Conservation (phyloP, 306 rosid genomes). For the Vachellia collinsii region DNA sequence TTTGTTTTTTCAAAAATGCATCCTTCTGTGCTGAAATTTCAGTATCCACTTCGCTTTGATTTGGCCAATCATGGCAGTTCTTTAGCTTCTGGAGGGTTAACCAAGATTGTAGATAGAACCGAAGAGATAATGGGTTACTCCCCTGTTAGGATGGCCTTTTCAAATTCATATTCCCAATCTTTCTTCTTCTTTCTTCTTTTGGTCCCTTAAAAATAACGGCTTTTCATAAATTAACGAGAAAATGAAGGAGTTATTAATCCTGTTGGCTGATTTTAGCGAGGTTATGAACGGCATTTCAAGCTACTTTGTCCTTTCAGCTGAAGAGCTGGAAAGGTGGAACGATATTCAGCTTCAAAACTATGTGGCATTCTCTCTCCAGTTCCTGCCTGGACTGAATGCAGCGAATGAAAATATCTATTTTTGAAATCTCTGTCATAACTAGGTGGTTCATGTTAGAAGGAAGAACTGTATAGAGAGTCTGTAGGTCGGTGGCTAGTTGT, state of each 20-base stretch:
- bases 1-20: slow-evolving; percentile 9
- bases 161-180: slow-evolving; percentile 11
- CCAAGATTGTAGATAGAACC: slow-evolving; percentile 32
- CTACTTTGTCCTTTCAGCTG: slow-evolving; percentile 29
- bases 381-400: slow-evolving; percentile 16
- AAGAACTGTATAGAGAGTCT: too few species aligned
- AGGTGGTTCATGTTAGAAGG: too few species aligned
- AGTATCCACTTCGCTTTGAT: slow-evolving; percentile 27
- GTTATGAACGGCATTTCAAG: slow-evolving; percentile 36
- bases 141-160: slow-evolving; percentile 9
- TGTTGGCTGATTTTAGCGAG: slow-evolving; percentile 33
- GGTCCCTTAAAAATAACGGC: not conserved
- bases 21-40: slow-evolving; percentile 13
- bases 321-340: slow-evolving; percentile 28
- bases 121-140: slow-evolving; percentile 30
- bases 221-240: slow-evolving; percentile 14
- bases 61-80: not conserved
- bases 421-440: slow-evolving; percentile 1
- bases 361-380: slow-evolving; percentile 19
- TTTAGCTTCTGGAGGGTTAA: slow-evolving; percentile 34
- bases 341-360: slow-evolving; percentile 24
- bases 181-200: not conserved
- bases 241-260: not conserved
- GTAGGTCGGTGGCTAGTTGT: too few species aligned
- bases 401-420: not conserved